A percentile compares a stretch with the other conserved stretches of the same genome.
phyloP scores from a whole-genome alignment of 257 asterid genomes.

The Leonotis leonurus region DNA sequence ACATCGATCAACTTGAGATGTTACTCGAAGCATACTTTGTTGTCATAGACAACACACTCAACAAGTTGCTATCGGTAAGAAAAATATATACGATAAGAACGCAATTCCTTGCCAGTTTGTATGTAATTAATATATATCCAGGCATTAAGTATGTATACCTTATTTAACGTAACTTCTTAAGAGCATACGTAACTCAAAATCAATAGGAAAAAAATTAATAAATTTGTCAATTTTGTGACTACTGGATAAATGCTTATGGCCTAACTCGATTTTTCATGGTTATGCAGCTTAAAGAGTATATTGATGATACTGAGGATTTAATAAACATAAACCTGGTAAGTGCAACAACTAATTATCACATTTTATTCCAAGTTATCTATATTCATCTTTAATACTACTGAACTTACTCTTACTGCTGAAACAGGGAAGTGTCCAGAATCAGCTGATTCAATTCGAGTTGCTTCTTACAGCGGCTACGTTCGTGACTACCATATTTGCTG shows the following conservation, averaged over 20 bases:
- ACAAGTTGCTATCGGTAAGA: slow-evolving; percentile 84
- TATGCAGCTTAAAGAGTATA: slow-evolving; percentile 93
- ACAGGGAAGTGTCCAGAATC: slow-evolving; percentile 98
- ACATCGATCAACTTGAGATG: slow-evolving; percentile 96
- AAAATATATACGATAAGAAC: not conserved
- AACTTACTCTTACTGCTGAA: not conserved
- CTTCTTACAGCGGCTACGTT: slow-evolving; percentile 97
- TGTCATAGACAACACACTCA: slow-evolving; percentile 72
- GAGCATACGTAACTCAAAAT: too few species aligned
- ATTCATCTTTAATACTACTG: not conserved
- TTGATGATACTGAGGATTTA: slow-evolving; percentile 95
- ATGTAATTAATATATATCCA: not conserved
- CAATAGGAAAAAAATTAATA: not conserved
- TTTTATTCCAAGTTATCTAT: not conserved
- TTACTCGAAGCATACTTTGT: slow-evolving; percentile 93
- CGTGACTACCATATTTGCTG: slow-evolving; percentile 73
- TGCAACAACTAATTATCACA: not conserved
- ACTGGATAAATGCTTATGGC: slow-evolving; percentile 7
- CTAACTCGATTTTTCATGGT: slow-evolving; percentile 1
- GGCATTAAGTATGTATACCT: too few species aligned
- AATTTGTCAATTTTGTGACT: not conserved
- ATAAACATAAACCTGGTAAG: slow-evolving; percentile 92
- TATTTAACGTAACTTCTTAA: not conserved
- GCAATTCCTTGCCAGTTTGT: not conserved
- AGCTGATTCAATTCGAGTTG: slow-evolving; percentile 82